Evolutionary conservation across 1,139 yeast species (phyloP), one percentile per base, ranked within the genome.

Genomic region (Geotrichum reessii): DNA sequence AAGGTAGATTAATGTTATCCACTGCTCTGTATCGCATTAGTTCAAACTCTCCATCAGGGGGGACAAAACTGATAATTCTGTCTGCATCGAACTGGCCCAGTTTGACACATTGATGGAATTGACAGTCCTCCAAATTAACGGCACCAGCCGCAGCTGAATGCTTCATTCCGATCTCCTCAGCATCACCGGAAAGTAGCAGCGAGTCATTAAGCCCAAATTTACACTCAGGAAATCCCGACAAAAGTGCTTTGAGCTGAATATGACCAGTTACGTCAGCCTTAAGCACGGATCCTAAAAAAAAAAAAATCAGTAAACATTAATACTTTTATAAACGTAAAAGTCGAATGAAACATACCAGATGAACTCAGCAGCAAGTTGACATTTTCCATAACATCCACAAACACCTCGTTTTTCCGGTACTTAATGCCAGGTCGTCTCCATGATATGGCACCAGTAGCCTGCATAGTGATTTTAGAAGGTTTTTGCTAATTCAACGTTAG

Each of bases 41-140:
- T 70, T 91, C 96, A 71, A 90, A 90, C 59, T 85, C 86, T 0
- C 98, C 98, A 73, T 92, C 98, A 0, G 98, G 96, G 5, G 96
- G 96, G 12, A 86, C 78, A 66, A 90, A 90, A 55, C 83, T 82
- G 61, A 90, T 86, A 55, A 83, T 78, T 55, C 87, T 77, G 49
- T 85, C 86, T 7, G 79, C 70, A 65, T 87, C 91, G 70, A 87
- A 88, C 67, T 81, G 80, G 50, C 84, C 81, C 55, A 88, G 75
- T 58, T 86, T 80, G 42, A 89, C 96, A 71, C 96, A 87, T 66
- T 89, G 95, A 72, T 93, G 98, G 73, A 92, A 88, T 65, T 87
- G 90, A 66, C 90, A 85, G 70, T 90, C 96, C 65, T 86, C 89
- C 14, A 90, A 73, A 0, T 78, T 71, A 22, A 84, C 89, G 50